phyloP scores from a whole-genome alignment of 129 eudicot species.

The Deinandra increscens region DNA sequence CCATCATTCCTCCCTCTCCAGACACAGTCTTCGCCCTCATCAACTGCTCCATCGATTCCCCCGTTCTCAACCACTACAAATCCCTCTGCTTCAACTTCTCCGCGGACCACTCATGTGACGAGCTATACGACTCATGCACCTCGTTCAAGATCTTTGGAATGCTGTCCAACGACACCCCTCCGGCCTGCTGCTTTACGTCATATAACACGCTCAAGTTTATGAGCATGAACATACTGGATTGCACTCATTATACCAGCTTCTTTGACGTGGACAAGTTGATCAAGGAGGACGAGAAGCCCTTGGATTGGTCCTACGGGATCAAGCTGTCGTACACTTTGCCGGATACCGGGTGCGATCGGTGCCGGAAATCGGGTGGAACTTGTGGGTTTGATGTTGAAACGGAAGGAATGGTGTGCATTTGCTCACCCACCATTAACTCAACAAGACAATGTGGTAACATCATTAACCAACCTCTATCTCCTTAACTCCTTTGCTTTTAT shows the following conservation, averaged over 20 bases:
- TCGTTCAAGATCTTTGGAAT: constrained; percentile 65
- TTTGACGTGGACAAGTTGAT: constrained; percentile 50
- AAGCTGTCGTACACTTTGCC: constrained; percentile 62
- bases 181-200: constrained; percentile 78
- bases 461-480: neutral
- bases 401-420: constrained; percentile 66
- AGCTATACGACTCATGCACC: constrained; percentile 66
- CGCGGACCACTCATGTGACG: constrained; percentile 65
- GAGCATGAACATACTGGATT: constrained; percentile 87
- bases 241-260: constrained; percentile 84
- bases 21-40: constrained; percentile 81
- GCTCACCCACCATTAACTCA: constrained; percentile 58
- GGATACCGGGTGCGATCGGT: constrained; percentile 82
- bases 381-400: constrained; percentile 92
- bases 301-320: constrained; percentile 91
- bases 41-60: constrained; percentile 94
- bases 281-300: constrained; percentile 54
- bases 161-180: constrained; percentile 53
- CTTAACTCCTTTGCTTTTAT: neutral
- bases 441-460: constrained; percentile 75
- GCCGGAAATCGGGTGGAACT: constrained; percentile 70
- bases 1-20: constrained; percentile 72
- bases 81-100: constrained; percentile 79
- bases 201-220: constrained; percentile 73
- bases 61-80: constrained; percentile 70